phyloP scores from a whole-genome alignment of 2,329 filamentous ascomycete species.

The Ophiostoma pallidulum region DNA sequence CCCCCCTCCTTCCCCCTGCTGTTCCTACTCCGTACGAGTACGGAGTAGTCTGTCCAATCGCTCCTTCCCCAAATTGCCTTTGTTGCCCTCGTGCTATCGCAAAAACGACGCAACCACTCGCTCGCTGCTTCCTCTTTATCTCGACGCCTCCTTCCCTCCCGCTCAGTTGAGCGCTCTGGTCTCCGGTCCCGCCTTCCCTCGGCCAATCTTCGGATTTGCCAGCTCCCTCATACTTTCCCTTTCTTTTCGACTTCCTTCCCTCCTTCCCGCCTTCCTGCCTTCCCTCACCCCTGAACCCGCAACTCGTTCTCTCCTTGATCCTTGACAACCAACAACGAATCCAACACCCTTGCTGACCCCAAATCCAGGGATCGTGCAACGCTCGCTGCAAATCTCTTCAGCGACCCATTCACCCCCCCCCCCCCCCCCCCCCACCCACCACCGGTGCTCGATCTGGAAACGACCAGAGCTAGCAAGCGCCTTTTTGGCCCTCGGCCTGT shows the following conservation, averaged over 20 bases:
- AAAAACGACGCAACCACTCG: background rate
- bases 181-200: no score
- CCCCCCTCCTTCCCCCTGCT: no score
- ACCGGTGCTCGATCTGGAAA: background rate
- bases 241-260: background rate
- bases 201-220: background rate
- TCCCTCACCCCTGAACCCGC: background rate
- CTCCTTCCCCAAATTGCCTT: slow-evolving; percentile 1
- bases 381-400: slow-evolving; percentile 6
- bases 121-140: background rate
- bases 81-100: background rate
- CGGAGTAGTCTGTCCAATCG: slow-evolving; percentile 1
- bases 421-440: slow-evolving; percentile 1
- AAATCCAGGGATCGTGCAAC: slow-evolving; percentile 8
- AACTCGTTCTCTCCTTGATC: background rate
- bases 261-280: background rate
- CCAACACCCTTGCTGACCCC: background rate
- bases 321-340: background rate
- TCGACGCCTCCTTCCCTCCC: background rate
- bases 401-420: background rate
- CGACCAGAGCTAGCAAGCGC: background rate
- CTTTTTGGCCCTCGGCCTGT: background rate
- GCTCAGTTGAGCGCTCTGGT: background rate
- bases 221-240: background rate
- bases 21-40: background rate